Base-by-base conservation (phyloP, 2,329 filamentous ascomycete genomes). In the Blumeria graminis region DNA sequence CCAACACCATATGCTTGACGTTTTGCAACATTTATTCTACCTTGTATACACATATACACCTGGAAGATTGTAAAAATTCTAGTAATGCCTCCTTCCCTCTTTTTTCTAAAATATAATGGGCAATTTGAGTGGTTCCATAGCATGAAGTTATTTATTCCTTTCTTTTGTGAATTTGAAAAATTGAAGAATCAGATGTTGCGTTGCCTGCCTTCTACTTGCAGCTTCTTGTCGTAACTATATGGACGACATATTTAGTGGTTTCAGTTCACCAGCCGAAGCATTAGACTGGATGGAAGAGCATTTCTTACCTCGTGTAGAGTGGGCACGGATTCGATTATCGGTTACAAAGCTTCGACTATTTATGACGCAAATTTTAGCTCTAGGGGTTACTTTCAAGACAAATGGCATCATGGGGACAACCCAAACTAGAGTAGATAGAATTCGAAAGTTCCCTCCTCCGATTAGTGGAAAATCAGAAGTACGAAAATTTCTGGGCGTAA, bases 341-440 rank as follows among this genome's bases (percentile, higher is more conserved):
- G 35, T 52, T 10, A 52, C n/a, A 18, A 52, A 52, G 22, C 51
- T 54, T 39, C 4, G 34, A 39, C 39, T 54, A 54, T 54, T 54
- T 18, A 54, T 54, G 51, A 35, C 38, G 18, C 13, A 54, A 39
- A 54, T 38, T 6, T 33, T 38, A n/a, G 51, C 33, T 6, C 39
- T 54, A 18, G 51, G 51, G 28, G 51, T 54, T 22, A 39, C 28
- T 18, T 18, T 38, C n/a, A 54, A 54, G 13, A 54, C 28, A 11
- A 35, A 5, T 6, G 51, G 51, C 13, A 16, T 54, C n/a, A 38
- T 11, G n/a, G 51, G 38, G 51, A 18, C 39, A 22, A 54, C 38
- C 14, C 39, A 54, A 38, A 35, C 38, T 18, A 54, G 51, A 33
- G 34, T 35, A n/a, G 46, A 51, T 9, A 51, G 34, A 16, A 51